phyloP scores from a whole-genome alignment of 2,329 filamentous ascomycete species.

The Stenocarpella maydis region DNA sequence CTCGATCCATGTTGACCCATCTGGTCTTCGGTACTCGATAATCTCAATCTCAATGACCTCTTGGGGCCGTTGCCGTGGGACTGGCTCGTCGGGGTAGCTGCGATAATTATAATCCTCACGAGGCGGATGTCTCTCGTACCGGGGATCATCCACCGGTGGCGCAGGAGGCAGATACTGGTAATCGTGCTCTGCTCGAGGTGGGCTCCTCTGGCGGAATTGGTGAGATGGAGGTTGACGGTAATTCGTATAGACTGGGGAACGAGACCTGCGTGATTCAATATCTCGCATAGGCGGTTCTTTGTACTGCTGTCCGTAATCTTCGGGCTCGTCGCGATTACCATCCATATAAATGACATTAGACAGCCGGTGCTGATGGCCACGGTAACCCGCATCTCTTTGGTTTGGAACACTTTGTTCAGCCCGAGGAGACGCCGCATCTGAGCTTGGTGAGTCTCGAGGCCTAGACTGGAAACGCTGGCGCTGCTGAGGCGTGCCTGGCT shows the following conservation, averaged over 20 bases:
- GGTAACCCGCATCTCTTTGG: conserved; percentile 16
- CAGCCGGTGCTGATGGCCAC: conserved; percentile 26
- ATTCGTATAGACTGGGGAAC: conserved; percentile 45
- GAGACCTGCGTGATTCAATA: conserved; percentile 41
- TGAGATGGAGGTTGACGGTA: conserved; percentile 40
- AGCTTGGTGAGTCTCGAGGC: conserved; percentile 21
- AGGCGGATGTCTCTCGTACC: conserved; percentile 42
- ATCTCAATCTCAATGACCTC: conserved; percentile 53
- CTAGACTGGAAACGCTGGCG: conserved; percentile 26
- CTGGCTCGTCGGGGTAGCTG: conserved; percentile 32
- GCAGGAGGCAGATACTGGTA: conserved; percentile 43
- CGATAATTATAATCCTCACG: conserved; percentile 30
- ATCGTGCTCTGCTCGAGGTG: conserved; percentile 40
- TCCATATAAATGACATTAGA: conserved; percentile 34
- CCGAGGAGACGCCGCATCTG: conserved; percentile 32
- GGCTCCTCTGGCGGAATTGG: conserved; percentile 45
- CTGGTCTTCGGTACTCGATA: conserved; percentile 53
- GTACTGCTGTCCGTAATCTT: conserved; percentile 35
- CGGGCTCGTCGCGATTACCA: conserved; percentile 20
- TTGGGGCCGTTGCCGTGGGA: conserved; percentile 43
- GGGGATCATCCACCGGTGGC: conserved; percentile 39
- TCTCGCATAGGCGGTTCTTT: conserved; percentile 37
- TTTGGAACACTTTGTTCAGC: not conserved
- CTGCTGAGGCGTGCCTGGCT: conserved; percentile 34
- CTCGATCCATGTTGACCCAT: conserved; percentile 56